Percentiles rank a stretch among this genome's conserved stretches.
phyloP scores from a whole-genome alignment of 2,329 filamentous ascomycete species.

The Fusarium musae region DNA sequence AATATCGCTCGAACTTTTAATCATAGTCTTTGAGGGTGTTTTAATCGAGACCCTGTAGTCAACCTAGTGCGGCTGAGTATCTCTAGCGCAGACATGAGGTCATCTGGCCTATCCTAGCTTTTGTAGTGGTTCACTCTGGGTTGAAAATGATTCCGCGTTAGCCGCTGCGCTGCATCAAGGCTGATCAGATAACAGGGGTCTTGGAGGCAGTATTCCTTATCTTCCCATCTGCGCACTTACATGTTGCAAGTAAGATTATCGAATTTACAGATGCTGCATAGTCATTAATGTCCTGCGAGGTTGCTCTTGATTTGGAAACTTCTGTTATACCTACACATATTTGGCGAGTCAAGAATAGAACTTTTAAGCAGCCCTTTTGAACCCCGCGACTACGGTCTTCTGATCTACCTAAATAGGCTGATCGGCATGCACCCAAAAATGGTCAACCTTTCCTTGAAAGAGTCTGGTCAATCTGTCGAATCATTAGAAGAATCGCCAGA shows the following conservation, averaged over 20 bases:
- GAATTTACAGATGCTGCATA: not conserved
- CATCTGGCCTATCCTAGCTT: not conserved
- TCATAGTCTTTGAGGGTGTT: too few relatives aligned
- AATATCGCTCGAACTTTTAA: too few relatives aligned
- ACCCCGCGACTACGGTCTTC: too few relatives aligned
- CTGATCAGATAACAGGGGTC: not conserved
- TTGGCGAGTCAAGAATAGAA: not conserved
- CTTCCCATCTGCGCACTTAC: not conserved
- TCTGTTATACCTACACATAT: not conserved
- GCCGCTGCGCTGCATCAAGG: not conserved
- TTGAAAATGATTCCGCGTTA: not conserved
- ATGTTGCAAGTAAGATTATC: not conserved
- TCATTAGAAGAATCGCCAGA: not conserved
- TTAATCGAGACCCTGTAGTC: too few relatives aligned
- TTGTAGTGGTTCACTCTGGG: not conserved
- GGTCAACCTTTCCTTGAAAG: not conserved
- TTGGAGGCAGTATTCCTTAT: not conserved
- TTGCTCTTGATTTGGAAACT: not conserved
- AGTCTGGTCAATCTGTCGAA: not conserved
- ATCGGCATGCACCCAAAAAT: not conserved
- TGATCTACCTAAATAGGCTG: not conserved
- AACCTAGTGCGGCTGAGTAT: not conserved
- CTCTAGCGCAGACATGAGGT: not conserved
- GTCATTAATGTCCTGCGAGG: too few relatives aligned
- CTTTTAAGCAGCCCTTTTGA: rapidly evolving